Evolutionary conservation across 1,284 basidiomycete genomes (phyloP), one percentile per base, ranked within the genome.

Genomic region (Nidula niveotomentosa): DNA sequence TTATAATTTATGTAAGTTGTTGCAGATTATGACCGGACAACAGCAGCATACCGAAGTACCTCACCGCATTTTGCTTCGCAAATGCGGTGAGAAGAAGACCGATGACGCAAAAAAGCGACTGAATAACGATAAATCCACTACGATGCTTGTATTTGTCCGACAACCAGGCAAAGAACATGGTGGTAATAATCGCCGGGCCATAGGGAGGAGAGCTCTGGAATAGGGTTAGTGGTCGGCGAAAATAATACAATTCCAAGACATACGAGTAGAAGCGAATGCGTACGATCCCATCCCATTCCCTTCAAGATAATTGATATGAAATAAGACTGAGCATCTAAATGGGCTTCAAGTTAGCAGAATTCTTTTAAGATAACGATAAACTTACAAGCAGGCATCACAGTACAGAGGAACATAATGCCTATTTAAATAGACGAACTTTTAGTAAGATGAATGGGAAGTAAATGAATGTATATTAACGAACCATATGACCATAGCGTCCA

Each of bases 401-500:
- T 37, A 58, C 73, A 76, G 62, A 74, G 62, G 58, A 77, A 76
- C 70, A 78, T 76, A 15, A 72, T 48, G 9, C 74, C 76, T 76
- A 56, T 34, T 41, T 10, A 15, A 2, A 15, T 36, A 51, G 1
- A 6, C 2, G 12, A 36, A 49, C 37, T 6, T 30, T n/a, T 30
- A 23, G 34, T 47, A 44, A 50, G 30, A 45, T 18, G 36, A 8
- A 33, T 41, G n/a, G n/a, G n/a, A n/a, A 49, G 43, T 51, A 35
- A 3, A 23, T 23, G 23, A 23, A 23, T 23, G 2, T 23, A 23
- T 23, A 41, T 15, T 41, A 15, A 57, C 66, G 52, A 48, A 75
- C 76, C 75, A 61, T 75, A 76, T 9, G 70, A 67, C 76, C 76
- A 78, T 36, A 78, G 55, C 3, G 69, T 75, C 76, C 76, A 77